Evolutionary conservation across 768 basidiomycete genomes (phyloP), one percentile per base, ranked within the genome.

Genomic region (Mycena galericulata): DNA sequence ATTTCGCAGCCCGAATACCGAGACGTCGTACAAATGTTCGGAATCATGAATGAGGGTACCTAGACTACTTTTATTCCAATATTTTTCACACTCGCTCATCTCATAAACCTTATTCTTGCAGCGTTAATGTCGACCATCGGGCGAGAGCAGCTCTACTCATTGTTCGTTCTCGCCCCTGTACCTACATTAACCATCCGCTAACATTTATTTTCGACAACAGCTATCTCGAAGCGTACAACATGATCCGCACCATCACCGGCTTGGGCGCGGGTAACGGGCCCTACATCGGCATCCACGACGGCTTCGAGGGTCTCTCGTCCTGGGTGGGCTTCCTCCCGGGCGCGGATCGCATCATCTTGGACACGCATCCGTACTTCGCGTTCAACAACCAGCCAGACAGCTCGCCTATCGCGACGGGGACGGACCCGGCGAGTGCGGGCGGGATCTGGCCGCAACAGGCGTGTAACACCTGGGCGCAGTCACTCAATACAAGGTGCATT

Each of bases 251-350:
- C n/a, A n/a, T n/a, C n/a, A n/a, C n/a, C n/a, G n/a, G n/a, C n/a
- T n/a, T n/a, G 74, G 90, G 90, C 2, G 84, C 79, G 40, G 89
- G 89, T 83, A 51, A 32, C 10, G 50, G 30, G 17, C 86, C 46
- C 84, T 82, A 79, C 75, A 82, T 88, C 38, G 54, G 76, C 22
- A 72, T 89, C n/a, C n/a, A n/a, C n/a, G n/a, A n/a, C n/a, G n/a
- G n/a, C n/a, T n/a, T n/a, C n/a, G n/a, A n/a, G n/a, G 84, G 83
- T 63, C 74, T 81, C 54, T 65, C 47, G 38, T 73, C 66, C 34
- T 87, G 86, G 86, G 79, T 79, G 47, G 80, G 77, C 36, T 85
- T 84, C 66, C 64, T 85, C 56, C 66, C 77, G 55, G 87, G 87
- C 14, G 82, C 84, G 0, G 89, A 90, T 73, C 82, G 89, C 40